Base-by-base conservation (phyloP, 768 basidiomycete species). In the Imleria badia region DNA sequence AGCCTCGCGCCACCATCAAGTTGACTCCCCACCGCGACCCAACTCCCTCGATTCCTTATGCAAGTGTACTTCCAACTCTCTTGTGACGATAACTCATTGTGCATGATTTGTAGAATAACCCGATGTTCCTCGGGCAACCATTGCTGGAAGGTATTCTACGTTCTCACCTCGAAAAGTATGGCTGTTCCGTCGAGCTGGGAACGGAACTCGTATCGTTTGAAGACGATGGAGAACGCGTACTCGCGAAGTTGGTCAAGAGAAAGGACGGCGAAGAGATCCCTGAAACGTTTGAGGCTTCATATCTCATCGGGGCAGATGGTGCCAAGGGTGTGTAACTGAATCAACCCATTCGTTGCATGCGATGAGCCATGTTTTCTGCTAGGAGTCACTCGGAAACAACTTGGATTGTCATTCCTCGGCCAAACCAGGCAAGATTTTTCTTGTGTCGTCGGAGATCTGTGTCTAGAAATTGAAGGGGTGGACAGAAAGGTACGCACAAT, bases 171-270 rank as follows among this genome's bases (percentile, higher is more conserved):
- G 60, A 60, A 30, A 62, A 61, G 10, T 53, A 61, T 8, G 60
- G 56, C 0, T 72, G 70, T 46, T 39, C 38, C 14, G 70, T 81
- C 14, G 79, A 83, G 55, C 50, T 75, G n/a, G 75, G 73, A 15
- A 77, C 76, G 2, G 77, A 78, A 51, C 72, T 83, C 9, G 38
- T 62, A n/a, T 75, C 75, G 0, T 76, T 83, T 41, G 65, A 72
- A 46, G 76, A 81, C 51, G 56, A 60, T 10, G 64, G 66, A 2
- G 68, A 72, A 31, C 55, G 56, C 30, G 75, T 81, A 8, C 56
- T 66, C 12, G 79, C 74, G 8, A 69, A 69, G 13, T 52, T 81
- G 6, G 34, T 71, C 26, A 65, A 69, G 51, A 60, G 12, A 17
- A 46, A 35, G n/a, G 58, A 66, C 3, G 72, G 61, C 1, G 22